Evolutionary conservation across 2,329 filamentous ascomycete species (phyloP), one percentile per base, ranked within the genome.

Genomic region (Claviceps sp.): DNA sequence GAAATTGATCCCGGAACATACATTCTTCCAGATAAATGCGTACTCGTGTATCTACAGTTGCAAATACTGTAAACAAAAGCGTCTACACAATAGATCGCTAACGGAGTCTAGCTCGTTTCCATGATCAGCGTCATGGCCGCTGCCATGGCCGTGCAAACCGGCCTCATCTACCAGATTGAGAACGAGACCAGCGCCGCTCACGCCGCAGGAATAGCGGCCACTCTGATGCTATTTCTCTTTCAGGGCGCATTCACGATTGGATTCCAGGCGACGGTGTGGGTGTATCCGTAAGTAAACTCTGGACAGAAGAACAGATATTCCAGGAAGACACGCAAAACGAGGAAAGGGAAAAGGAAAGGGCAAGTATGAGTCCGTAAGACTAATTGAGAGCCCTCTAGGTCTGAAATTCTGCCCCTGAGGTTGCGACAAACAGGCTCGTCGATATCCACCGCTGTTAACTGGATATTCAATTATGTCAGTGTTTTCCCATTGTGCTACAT

Each of bases 201-300:
- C 13, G 52, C 60, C 0, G 63, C 66, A 0, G 70, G 68, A 4
- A 68, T 69, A 13, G 70, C 62, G 4, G 69, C 70, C 0, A 64
- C 68, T 0, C 67, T 62, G 1, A 69, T 73, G 62, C 62, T 70
- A 4, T 72, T 71, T 51, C 57, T 71, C 6, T 70, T 69, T n/a
- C 43, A 45, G 43, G 43, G 43, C 24, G 43, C 43, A 14, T 45
- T 45, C 16, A 45, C 43, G 11, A 45, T 45, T 26, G 43, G 43
- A 2, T 45, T 45, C 47, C 65, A 70, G 37, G 60, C 65, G 30
- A 63, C 65, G 2, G 61, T 69, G 49, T 66, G 65, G 66, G 62
- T 66, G 3, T 63, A 65, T 26, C 59, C 59, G 57, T 61, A 47
- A 50, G 61, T 56, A 9, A 4, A 13, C 5, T 18, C 41, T 11